These are phyloP conservation scores for Cystofilobasidium capitatum DNA, from an alignment of 768 basidiomycete genomes.

Conservation along the genomic window DNA sequence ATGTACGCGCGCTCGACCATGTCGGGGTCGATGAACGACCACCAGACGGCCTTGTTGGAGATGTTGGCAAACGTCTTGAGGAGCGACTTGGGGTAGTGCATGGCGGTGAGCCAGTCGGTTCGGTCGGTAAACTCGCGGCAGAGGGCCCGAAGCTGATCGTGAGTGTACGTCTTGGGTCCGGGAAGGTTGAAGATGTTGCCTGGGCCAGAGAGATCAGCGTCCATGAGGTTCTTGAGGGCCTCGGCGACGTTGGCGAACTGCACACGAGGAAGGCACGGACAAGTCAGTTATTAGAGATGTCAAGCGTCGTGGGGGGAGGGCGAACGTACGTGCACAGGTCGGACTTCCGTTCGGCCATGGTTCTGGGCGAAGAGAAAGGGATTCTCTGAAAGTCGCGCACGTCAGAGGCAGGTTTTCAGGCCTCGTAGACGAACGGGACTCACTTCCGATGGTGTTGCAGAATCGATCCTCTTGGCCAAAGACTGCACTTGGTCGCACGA, in stretches of 20 bases:
- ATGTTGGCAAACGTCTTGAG: slow-evolving; percentile 56
- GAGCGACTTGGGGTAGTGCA: slow-evolving; percentile 63
- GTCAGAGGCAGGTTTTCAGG: slow-evolving; percentile 17
- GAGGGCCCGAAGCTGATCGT: slow-evolving; percentile 47
- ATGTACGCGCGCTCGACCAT: slow-evolving; percentile 81
- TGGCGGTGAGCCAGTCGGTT: slow-evolving; percentile 59
- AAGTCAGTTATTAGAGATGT: slow-evolving; percentile 20
- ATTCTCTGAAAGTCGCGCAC: slow-evolving; percentile 50
- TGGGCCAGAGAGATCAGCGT: slow-evolving; percentile 47
- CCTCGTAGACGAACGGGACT: slow-evolving; percentile 16
- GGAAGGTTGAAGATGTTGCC: slow-evolving; percentile 65
- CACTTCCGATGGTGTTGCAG: slow-evolving; percentile 74
- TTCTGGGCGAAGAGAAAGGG: slow-evolving; percentile 93
- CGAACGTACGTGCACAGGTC: slow-evolving; percentile 75
- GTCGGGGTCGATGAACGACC: slow-evolving; percentile 83
- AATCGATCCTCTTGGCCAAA: slow-evolving; percentile 94
- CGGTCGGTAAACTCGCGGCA: slow-evolving; percentile 51
- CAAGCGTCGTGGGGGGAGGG: no score
- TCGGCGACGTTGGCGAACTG: slow-evolving; percentile 91
- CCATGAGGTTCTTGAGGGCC: slow-evolving; percentile 69
- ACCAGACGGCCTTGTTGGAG: slow-evolving; percentile 65
- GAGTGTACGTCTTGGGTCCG: slow-evolving; percentile 76
- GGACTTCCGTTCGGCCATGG: slow-evolving; percentile 70
- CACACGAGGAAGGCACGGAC: not conserved
- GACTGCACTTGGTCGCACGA: slow-evolving; percentile 74